Evolutionary conservation across 2,329 filamentous ascomycete species (phyloP), one percentile per base, ranked within the genome.

Genomic region (Didymella sp.): DNA sequence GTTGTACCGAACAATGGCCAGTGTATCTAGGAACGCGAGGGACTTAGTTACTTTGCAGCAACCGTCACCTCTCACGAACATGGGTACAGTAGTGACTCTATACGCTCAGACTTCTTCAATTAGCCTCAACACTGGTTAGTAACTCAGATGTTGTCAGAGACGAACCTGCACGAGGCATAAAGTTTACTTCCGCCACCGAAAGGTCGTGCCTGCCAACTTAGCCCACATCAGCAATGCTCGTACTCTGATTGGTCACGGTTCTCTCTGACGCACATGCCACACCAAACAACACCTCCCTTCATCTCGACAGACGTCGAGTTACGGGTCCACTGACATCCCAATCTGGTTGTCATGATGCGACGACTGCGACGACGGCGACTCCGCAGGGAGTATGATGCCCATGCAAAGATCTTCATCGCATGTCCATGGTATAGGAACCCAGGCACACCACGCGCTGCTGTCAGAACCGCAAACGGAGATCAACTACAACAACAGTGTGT

Each of bases 391-490:
- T 24, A 40, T 47, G 37, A 48, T 44, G 38, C 44, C 28, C 25
- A 25, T 24, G 38, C 9, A 44, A 24, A 38, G 41, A 56, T 52
- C 43, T 40, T 43, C 38, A 33, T 31, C 22, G 30, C n/a, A 27
- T 31, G 49, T 45, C 49, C 48, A 28, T 52, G 44, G 43, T 57
- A 52, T 33, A 40, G 38, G 30, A 30, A 35, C 11, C n/a, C 48
- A 48, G 38, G 54, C 31, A 57, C 43, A 52, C 28, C 48, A 57
- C 38, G 54, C 30, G 54, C 31, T 57, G 43, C 31, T 57, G 54
- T 57, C 37, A 52, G 22, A 33, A 47, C 49, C 31, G 48, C 54
- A 57, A 57, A 49, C 48, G 54, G 54, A 48, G n/a, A 31, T 38
- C 38, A 4, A 44, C 22, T 17, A 52, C 38, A 49, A 28, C 37